These are phyloP conservation scores for Fraxinus americana DNA, from an alignment of 257 asterid species.

Conservation along the genomic window DNA sequence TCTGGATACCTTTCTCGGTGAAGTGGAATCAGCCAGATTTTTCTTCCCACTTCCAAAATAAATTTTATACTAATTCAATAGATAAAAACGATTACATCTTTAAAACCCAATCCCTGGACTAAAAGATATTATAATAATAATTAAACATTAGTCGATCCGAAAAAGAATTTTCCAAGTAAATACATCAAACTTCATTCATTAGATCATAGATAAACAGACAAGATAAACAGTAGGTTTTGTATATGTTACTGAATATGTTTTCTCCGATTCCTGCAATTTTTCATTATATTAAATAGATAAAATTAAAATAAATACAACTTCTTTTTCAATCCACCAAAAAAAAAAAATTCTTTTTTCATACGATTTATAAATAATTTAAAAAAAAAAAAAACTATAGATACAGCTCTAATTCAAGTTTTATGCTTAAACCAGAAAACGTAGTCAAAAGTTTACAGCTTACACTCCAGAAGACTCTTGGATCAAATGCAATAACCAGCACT, in stretches of 20 bases:
- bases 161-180: constrained; percentile 5
- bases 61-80: constrained; percentile 15
- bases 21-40: constrained; percentile 24
- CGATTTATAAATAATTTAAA: not conserved
- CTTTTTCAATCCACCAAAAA: not conserved
- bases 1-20: constrained; percentile 27
- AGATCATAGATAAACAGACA: not conserved
- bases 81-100: constrained; percentile 17
- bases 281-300: not conserved
- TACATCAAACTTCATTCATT: constrained; percentile 8
- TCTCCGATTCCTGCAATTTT: not conserved
- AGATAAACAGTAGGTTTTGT: not conserved
- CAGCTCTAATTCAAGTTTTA: constrained; percentile 14
- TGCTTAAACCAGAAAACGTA: constrained; percentile 12
- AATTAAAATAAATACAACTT: not conserved
- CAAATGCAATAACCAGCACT: constrained; percentile 21
- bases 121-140: not conserved
- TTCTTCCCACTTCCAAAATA: constrained; percentile 17
- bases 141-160: constrained; percentile 3
- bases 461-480: constrained; percentile 21
- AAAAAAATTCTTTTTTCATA: not conserved
- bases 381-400: constrained; percentile 1
- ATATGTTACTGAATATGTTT: not conserved
- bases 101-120: constrained; percentile 14
- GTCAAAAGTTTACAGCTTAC: constrained; percentile 8